These are phyloP conservation scores for Senna tora DNA, from an alignment of 306 rosid species.

Conservation along the genomic window DNA sequence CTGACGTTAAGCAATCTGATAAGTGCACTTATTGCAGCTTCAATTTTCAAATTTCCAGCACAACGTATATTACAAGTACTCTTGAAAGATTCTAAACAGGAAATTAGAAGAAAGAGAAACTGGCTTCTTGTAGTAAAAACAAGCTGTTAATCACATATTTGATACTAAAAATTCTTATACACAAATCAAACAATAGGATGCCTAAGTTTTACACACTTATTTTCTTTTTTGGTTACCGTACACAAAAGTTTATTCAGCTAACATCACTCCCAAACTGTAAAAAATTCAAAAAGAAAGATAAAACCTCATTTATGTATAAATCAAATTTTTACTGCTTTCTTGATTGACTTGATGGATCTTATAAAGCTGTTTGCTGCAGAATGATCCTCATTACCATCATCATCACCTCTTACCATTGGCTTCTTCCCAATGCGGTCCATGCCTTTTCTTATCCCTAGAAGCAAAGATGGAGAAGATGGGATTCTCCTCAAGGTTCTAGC, in stretches of 20 bases:
- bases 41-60: too few relatives aligned
- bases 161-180: conserved; percentile 42
- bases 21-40: too few relatives aligned
- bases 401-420: conserved; percentile 54
- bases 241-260: conserved; percentile 45
- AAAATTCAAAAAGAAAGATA: conserved; percentile 1
- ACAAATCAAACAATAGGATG: conserved; percentile 50
- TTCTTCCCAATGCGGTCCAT: conserved; percentile 76
- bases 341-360: conserved; percentile 66
- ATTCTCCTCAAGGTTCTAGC: conserved; percentile 67
- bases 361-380: conserved; percentile 55
- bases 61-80: too few relatives aligned
- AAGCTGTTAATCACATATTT: conserved; percentile 49
- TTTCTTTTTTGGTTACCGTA: conserved; percentile 13
- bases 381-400: conserved; percentile 42
- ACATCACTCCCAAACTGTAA: conserved; percentile 39
- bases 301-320: conserved; percentile 4
- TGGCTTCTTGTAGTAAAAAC: conserved; percentile 35
- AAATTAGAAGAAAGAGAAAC: conserved; percentile 29
- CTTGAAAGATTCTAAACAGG: not conserved
- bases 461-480: conserved; percentile 91
- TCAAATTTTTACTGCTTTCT: conserved; percentile 68
- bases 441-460: conserved; percentile 74
- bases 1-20: too few relatives aligned
- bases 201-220: conserved; percentile 32